A percentile compares a stretch with the other conserved stretches of the same genome.
These are phyloP conservation scores for Sarocladium strictum DNA, from an alignment of 2,329 filamentous ascomycete genomes.

Conservation along the genomic window DNA sequence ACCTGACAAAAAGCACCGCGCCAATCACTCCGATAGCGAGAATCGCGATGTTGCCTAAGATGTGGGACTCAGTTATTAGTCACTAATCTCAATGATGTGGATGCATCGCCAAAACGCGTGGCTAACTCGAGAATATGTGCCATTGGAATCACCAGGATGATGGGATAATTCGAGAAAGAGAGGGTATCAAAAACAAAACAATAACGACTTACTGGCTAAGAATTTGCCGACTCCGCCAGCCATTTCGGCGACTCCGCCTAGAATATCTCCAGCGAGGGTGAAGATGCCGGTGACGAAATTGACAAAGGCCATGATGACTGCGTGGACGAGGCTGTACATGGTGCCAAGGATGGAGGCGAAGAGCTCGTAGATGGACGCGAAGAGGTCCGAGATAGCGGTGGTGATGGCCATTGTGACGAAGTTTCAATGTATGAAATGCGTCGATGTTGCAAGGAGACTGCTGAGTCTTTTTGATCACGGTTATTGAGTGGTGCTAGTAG, in stretches of 20 bases:
- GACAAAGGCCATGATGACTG: constrained; percentile 25
- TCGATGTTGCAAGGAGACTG: background rate
- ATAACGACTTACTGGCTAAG: constrained; percentile 30
- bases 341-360: constrained; percentile 30
- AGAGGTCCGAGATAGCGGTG: constrained; percentile 29
- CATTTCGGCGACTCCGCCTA: constrained; percentile 29
- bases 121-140: background rate
- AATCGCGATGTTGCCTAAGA: constrained; percentile 29
- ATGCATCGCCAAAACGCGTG: background rate
- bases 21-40: constrained; percentile 25
- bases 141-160: too few species aligned
- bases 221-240: constrained; percentile 34
- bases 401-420: constrained; percentile 26
- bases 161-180: too few species aligned
- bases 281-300: constrained; percentile 31
- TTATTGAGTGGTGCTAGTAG: too few species aligned
- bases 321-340: constrained; percentile 27
- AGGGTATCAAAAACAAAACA: background rate
- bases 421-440: background rate
- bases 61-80: background rate
- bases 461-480: background rate
- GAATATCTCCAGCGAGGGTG: constrained; percentile 27
- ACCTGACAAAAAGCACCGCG: constrained; percentile 27
- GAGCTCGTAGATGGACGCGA: constrained; percentile 37
- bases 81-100: background rate